These are phyloP conservation scores for Hibiscus mutabilis DNA, from an alignment of 345 rosid species.

Conservation along the genomic window DNA sequence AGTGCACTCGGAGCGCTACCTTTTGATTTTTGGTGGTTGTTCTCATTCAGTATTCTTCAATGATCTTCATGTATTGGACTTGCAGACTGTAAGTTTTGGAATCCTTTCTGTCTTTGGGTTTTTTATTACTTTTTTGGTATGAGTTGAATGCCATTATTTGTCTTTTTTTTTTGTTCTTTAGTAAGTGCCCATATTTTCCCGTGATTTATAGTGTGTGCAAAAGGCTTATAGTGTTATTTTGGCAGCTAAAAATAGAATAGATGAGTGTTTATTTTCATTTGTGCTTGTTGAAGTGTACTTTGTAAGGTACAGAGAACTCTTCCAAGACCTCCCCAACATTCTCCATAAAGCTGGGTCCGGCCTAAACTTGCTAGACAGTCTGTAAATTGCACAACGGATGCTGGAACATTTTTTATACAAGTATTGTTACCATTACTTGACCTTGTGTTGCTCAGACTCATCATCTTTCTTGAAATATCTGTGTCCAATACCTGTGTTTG, in stretches of 20 bases:
- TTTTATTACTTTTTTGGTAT: not conserved
- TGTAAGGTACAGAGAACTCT: not conserved
- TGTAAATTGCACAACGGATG: not conserved
- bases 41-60: slow-evolving; percentile 88
- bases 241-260: not conserved
- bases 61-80: slow-evolving; percentile 91
- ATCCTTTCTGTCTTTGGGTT: not conserved
- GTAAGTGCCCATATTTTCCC: not conserved
- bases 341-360: not conserved
- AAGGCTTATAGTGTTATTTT: not conserved
- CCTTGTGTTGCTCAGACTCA: not conserved
- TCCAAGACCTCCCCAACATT: not conserved
- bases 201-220: not conserved
- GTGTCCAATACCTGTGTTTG: not conserved
- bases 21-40: slow-evolving; percentile 88
- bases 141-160: slow-evolving; percentile 6
- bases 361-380: not conserved
- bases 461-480: not conserved
- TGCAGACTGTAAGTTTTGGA: slow-evolving; percentile 59
- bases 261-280: not conserved
- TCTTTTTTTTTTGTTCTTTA: not conserved
- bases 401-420: not conserved
- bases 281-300: not conserved
- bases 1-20: slow-evolving; percentile 62
- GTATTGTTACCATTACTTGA: not conserved